These are phyloP conservation scores for Candida nanaspora DNA, from an alignment of 805 yeast species.

Conservation along the genomic window DNA sequence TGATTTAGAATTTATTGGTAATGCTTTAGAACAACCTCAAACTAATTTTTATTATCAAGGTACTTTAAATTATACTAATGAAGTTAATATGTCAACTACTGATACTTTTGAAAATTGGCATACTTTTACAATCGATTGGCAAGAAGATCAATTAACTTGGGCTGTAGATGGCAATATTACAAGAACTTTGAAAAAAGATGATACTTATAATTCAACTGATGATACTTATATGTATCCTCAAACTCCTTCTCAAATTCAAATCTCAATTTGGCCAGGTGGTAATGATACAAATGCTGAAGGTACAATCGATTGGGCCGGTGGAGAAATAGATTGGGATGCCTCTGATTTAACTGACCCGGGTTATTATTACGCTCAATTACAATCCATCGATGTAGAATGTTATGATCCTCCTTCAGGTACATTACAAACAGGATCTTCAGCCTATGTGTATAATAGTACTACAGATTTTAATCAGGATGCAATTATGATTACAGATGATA, in stretches of 20 bases:
- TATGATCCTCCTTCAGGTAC: conserved; percentile 65
- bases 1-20: conserved; percentile 83
- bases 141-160: conserved; percentile 66
- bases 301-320: conserved; percentile 84
- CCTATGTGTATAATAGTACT: conserved; percentile 48
- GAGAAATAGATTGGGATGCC: conserved; percentile 76
- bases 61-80: conserved; percentile 57
- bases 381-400: conserved; percentile 55
- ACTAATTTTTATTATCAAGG: conserved; percentile 80
- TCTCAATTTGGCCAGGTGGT: conserved; percentile 80
- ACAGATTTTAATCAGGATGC: conserved; percentile 40
- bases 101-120: conserved; percentile 67
- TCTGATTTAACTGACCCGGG: conserved; percentile 68
- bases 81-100: conserved; percentile 32
- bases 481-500: conserved; percentile 56
- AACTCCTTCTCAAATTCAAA: conserved; percentile 67
- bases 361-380: conserved; percentile 66
- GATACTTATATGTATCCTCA: conserved; percentile 56
- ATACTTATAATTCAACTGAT: conserved; percentile 57
- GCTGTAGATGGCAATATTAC: conserved; percentile 57
- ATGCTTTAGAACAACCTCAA: conserved; percentile 58
- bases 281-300: conserved; percentile 44
- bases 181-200: conserved; percentile 56
- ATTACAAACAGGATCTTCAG: conserved; percentile 32
- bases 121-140: conserved; percentile 76